Percentiles rank a stretch among this genome's conserved stretches.
Conservation (phyloP, 2,329 filamentous ascomycete species). For the Bipolaris oryzae region DNA sequence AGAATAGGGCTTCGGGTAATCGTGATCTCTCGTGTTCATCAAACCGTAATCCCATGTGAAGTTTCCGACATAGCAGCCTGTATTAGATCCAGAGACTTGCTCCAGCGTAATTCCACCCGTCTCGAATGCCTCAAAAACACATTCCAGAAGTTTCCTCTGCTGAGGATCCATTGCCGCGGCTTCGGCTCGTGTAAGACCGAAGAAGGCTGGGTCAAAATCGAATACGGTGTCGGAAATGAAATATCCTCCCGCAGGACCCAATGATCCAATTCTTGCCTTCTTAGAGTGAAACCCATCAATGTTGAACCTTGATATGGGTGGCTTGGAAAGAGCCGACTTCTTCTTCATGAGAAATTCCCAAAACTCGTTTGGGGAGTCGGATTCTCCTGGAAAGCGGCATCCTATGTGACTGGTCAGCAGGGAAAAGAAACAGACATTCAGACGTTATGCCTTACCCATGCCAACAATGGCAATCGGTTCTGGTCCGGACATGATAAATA, state of each 20-base stretch:
- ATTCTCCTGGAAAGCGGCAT: slow-evolving; percentile 31
- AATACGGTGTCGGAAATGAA: slow-evolving; percentile 44
- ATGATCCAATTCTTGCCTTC: slow-evolving; percentile 32
- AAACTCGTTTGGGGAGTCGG: slow-evolving; percentile 15
- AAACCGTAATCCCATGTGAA: slow-evolving; percentile 16
- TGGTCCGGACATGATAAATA: not conserved
- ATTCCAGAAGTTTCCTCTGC: slow-evolving; percentile 42
- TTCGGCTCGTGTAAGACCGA: slow-evolving; percentile 31
- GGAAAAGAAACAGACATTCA: too few species aligned
- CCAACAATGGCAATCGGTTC: slow-evolving; percentile 39
- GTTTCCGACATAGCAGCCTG: slow-evolving; percentile 29
- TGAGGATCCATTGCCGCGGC: slow-evolving; percentile 31
- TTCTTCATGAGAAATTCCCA: slow-evolving; percentile 42
- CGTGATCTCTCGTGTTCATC: slow-evolving; percentile 25
- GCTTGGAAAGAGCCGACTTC: slow-evolving; percentile 30
- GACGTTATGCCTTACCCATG: slow-evolving; percentile 20
- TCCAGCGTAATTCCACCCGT: slow-evolving; percentile 42
- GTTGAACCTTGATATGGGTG: slow-evolving; percentile 39
- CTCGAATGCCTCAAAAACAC: slow-evolving; percentile 49
- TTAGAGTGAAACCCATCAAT: slow-evolving; percentile 42
- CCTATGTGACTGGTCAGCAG: slow-evolving; percentile 3
- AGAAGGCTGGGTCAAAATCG: slow-evolving; percentile 47
- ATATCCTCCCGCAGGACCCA: slow-evolving; percentile 15
- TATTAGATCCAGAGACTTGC: slow-evolving; percentile 24
- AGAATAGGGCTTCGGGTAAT: slow-evolving; percentile 17